Conservation (phyloP, 331 rosid species). For the Pyracantha coccinea region DNA sequence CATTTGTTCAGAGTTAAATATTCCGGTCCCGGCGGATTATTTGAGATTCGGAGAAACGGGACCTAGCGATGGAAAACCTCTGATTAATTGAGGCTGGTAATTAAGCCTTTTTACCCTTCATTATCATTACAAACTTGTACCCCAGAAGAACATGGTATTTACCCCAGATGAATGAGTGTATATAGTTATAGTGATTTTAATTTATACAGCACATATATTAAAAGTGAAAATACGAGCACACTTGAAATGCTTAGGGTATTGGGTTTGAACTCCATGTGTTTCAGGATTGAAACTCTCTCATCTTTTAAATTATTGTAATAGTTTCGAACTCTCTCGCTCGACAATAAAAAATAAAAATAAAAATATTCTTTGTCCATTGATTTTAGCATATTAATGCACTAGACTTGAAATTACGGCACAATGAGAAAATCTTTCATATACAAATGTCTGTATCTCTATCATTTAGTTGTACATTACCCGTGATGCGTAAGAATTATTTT, state of each 20-base stretch:
- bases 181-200: background rate
- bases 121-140: background rate
- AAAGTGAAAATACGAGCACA: background rate
- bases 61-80: constrained; percentile 31
- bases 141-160: no score
- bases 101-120: background rate
- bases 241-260: background rate
- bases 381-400: background rate
- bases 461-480: no score
- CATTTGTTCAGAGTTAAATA: constrained; percentile 80
- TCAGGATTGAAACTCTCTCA: no score
- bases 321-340: no score
- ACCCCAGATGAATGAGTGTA: background rate
- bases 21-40: constrained; percentile 73
- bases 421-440: background rate
- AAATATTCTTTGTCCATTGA: background rate
- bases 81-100: constrained; percentile 49
- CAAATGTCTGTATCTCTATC: background rate
- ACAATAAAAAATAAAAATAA: no score
- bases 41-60: constrained; percentile 20
- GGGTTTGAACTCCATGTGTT: no score
- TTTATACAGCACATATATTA: background rate
- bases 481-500: no score
- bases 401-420: background rate
- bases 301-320: no score